Evolutionary conservation across 768 basidiomycete genomes (phyloP).

Genomic region (Neoboletus subvelutipes): DNA sequence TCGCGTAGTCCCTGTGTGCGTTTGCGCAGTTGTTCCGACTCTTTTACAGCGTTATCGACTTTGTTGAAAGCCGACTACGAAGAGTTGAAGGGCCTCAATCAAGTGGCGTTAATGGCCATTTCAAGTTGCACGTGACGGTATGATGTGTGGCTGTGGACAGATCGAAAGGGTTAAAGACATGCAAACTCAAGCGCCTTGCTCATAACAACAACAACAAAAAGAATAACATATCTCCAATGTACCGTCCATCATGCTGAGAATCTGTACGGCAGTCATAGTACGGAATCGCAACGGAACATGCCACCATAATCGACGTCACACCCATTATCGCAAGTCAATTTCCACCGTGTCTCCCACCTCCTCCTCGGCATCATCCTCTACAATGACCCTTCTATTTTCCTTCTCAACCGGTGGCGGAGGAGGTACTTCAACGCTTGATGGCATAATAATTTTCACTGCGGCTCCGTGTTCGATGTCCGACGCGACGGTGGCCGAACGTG

Average conservation of each 20-base stretch:
- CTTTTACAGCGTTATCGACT: neutral
- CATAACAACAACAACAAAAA: neutral
- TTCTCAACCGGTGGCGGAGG: conserved; percentile 80
- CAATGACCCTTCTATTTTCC: conserved; percentile 45
- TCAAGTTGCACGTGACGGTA: conserved; percentile 22
- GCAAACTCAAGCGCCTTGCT: neutral
- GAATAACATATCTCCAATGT: conserved; percentile 13
- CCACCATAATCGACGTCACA: neutral
- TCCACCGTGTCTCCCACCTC: conserved; percentile 81
- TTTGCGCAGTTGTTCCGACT: neutral
- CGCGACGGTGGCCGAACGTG: neutral
- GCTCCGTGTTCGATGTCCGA: conserved; percentile 9
- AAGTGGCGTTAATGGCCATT: too few relatives aligned
- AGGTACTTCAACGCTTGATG: conserved; percentile 71
- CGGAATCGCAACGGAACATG: neutral
- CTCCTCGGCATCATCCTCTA: conserved; percentile 63
- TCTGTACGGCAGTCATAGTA: neutral
- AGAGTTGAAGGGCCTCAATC: neutral
- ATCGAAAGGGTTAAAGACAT: neutral
- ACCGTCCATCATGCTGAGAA: neutral
- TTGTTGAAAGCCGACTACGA: neutral
- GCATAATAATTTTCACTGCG: conserved; percentile 44
- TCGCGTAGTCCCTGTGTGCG: conserved; percentile 22
- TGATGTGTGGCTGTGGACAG: conserved; percentile 5
- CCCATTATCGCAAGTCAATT: conserved; percentile 51